Evolutionary conservation across 495 filamentous ascomycete species (phyloP).

Genomic region (Hypoxylon intermedium): DNA sequence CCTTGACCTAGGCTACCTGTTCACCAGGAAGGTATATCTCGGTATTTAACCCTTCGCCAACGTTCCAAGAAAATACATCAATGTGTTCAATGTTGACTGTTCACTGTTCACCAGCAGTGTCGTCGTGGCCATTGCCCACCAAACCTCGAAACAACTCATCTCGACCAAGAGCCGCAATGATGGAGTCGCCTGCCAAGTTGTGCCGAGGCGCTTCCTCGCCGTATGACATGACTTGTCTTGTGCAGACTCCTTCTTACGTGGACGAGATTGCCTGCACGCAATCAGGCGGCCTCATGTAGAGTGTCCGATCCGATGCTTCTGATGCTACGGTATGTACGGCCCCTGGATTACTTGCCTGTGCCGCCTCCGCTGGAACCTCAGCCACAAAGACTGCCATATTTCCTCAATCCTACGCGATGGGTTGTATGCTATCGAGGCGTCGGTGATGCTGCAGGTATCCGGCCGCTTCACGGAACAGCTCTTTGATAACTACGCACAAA

Average conservation of each 20-base stretch:
- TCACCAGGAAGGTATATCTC: too few relatives aligned
- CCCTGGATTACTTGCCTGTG: slow-evolving; percentile 11
- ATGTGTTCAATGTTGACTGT: too few relatives aligned
- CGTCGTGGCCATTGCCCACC: too few relatives aligned
- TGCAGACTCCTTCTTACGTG: background rate
- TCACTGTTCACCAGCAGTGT: too few relatives aligned
- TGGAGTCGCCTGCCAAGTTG: slow-evolving; percentile 1
- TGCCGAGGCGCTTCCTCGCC: background rate
- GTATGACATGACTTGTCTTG: slow-evolving; percentile 2
- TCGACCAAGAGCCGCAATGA: too few relatives aligned
- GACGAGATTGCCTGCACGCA: slow-evolving; percentile 9
- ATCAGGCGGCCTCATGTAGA: slow-evolving; percentile 8
- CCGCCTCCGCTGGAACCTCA: slow-evolving; percentile 9
- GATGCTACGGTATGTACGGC: slow-evolving; percentile 16
- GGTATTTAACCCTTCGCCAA: too few relatives aligned
- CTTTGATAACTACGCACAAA: too few relatives aligned
- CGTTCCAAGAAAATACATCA: too few relatives aligned
- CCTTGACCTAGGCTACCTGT: too few relatives aligned
- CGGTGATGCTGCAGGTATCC: slow-evolving; percentile 10
- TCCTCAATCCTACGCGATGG: too few relatives aligned
- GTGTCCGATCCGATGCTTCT: slow-evolving; percentile 18
- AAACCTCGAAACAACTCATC: too few relatives aligned
- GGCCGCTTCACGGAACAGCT: background rate
- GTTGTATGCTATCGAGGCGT: too few relatives aligned
- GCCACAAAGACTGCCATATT: slow-evolving; percentile 7